phyloP scores from a whole-genome alignment of 345 rosid species.

The Hibiscus mutabilis region DNA sequence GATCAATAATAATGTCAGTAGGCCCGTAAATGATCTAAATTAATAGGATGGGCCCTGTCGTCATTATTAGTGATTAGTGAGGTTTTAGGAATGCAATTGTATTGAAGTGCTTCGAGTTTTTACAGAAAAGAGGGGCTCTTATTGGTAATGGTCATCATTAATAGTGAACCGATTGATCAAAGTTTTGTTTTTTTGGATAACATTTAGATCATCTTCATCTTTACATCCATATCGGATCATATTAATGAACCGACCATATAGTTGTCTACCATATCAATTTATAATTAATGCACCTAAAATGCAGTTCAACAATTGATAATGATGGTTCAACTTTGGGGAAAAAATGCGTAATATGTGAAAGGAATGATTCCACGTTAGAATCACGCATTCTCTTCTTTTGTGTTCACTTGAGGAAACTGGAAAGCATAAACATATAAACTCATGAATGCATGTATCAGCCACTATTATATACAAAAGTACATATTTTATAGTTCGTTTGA shows the following conservation, averaged over 20 bases:
- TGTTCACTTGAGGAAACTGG: neutral
- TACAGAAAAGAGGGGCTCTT: neutral
- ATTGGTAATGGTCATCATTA: neutral
- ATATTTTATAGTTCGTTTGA: too few relatives aligned
- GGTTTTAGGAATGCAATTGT: too few relatives aligned
- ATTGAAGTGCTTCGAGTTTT: too few relatives aligned
- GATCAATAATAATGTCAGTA: too few relatives aligned
- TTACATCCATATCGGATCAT: neutral
- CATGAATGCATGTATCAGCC: too few relatives aligned
- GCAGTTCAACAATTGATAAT: neutral
- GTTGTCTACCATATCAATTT: neutral
- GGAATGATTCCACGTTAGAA: neutral
- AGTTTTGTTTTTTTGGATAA: neutral
- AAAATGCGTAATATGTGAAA: neutral
- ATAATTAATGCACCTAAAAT: slow-evolving; percentile 6
- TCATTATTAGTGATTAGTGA: too few relatives aligned
- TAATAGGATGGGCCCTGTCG: too few relatives aligned
- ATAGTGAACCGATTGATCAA: neutral
- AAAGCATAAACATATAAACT: too few relatives aligned
- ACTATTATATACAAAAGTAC: too few relatives aligned
- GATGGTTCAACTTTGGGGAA: neutral
- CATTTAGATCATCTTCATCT: neutral
- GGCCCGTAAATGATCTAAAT: too few relatives aligned
- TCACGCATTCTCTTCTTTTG: neutral
- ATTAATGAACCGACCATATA: neutral